phyloP scores from a whole-genome alignment of 139 green algal species.

The Ettlia oleoabundans region DNA sequence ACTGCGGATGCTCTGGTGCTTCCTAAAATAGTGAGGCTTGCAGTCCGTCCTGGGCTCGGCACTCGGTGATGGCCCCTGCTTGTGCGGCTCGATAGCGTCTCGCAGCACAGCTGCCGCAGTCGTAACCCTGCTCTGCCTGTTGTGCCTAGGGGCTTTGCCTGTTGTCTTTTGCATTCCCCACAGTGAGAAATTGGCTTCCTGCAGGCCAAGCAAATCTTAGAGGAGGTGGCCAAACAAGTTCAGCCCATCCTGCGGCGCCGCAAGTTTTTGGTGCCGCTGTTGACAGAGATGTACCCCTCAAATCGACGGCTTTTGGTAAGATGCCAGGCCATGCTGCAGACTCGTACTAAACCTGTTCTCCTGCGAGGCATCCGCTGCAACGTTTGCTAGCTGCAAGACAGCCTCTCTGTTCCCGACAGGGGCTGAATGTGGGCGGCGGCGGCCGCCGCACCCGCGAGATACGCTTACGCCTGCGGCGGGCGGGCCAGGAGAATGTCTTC shows the following conservation, averaged over 20 bases:
- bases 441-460: conserved; percentile 62
- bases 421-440: conserved; percentile 63
- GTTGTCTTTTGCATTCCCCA: too few relatives aligned
- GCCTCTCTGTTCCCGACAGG: conserved; percentile 15
- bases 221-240: conserved; percentile 73
- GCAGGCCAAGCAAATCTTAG: conserved; percentile 65
- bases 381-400: too few relatives aligned
- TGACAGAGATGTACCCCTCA: conserved; percentile 81
- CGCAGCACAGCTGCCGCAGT: too few relatives aligned
- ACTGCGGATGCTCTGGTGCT: background rate
- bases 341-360: too few relatives aligned
- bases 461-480: conserved; percentile 55
- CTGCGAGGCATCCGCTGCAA: too few relatives aligned
- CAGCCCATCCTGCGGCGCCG: conserved; percentile 84
- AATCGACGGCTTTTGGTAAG: conserved; percentile 65
- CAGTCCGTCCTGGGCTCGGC: too few relatives aligned
- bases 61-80: too few relatives aligned
- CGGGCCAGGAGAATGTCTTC: conserved; percentile 52
- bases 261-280: conserved; percentile 62
- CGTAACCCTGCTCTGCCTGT: too few relatives aligned
- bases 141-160: too few relatives aligned
- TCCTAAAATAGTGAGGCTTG: too few relatives aligned
- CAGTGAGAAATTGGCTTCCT: too few relatives aligned
- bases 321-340: background rate
- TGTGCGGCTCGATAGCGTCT: too few relatives aligned